Evolutionary conservation across 495 filamentous ascomycete genomes (phyloP), one percentile per base, ranked within the genome.

Genomic region (Neurospora terricola): DNA sequence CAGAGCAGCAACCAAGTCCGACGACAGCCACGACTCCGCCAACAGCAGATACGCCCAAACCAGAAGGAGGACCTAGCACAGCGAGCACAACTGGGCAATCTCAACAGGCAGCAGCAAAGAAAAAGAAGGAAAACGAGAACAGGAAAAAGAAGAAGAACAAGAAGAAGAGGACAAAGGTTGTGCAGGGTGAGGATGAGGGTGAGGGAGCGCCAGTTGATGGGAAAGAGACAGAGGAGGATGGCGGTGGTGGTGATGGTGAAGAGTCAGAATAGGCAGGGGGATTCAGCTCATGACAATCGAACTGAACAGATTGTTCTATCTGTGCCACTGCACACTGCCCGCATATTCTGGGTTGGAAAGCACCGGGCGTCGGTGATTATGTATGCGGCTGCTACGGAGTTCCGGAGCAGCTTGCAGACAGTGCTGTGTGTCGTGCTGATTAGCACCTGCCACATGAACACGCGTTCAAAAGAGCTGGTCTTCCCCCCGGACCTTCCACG

Each of bases 71-170:
- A 12, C 27, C 37, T 9, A 18, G 27, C 38, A 54, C 34, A 36
- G 27, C 74, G 69, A 34, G 43, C 1, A 18, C 40, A n/a, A 3
- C 72, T 48, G 16, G 72, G 16, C 54, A 30, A 30, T 30, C 54
- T 30, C 54, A 66, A 34, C 54, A 69, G 75, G 81, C 80, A n/a
- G 85, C 84, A 75, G 85, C 84, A 75, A 87, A 87, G 77, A 87
- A 83, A 70, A 88, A 85, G 78, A 87, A 86, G 79, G 88, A 83
- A 75, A 84, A 78, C 73, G 84, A 83, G 82, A 84, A 84, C 71
- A 78, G 76, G 72, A 78, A 81, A 73, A 81, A 78, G 69, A 71
- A 77, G 69, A 78, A 74, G 54, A 74, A 72, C 42, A 43, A 36
- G 68, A 43, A 77, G 43, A 38, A 70, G 59, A 77, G 62, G 59